These are phyloP conservation scores for Eruca vesicaria DNA, from an alignment of 441 rosid species.

Conservation along the genomic window DNA sequence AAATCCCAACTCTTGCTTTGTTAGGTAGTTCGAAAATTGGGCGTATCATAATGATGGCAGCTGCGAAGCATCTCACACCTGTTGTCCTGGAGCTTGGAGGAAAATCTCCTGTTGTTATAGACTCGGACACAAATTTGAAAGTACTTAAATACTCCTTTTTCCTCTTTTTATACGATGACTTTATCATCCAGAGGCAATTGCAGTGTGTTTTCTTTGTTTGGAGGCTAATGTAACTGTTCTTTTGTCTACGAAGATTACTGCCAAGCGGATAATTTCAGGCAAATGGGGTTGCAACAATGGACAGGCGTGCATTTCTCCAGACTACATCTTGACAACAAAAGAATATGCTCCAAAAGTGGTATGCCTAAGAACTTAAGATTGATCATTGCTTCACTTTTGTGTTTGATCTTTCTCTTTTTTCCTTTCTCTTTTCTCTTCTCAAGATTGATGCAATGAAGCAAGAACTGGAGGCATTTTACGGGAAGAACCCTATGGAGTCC, in stretches of 20 bases:
- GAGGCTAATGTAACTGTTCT: slow-evolving; percentile 4
- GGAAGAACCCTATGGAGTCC: slow-evolving; percentile 77
- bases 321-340: slow-evolving; percentile 60
- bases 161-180: not conserved
- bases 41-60: slow-evolving; percentile 64
- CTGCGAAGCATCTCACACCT: slow-evolving; percentile 71
- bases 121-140: slow-evolving; percentile 52
- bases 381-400: slow-evolving; percentile 4
- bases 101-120: slow-evolving; percentile 67
- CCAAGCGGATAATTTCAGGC: slow-evolving; percentile 56
- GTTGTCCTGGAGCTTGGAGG: slow-evolving; percentile 75
- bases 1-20: not conserved
- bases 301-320: slow-evolving; percentile 65
- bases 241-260: slow-evolving; percentile 43
- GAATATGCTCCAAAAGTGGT: slow-evolving; percentile 59
- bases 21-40: slow-evolving; percentile 61
- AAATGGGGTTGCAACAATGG: slow-evolving; percentile 73
- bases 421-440: slow-evolving; percentile 24
- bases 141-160: slow-evolving; percentile 31
- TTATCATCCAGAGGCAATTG: not conserved
- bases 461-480: slow-evolving; percentile 73
- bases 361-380: slow-evolving; percentile 25
- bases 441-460: slow-evolving; percentile 69
- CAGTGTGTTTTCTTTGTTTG: not conserved
- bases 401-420: slow-evolving; percentile 23